Conservation (phyloP, 225 moss, liverwort and hornwort species). For the Thuidium tamariscinum region DNA sequence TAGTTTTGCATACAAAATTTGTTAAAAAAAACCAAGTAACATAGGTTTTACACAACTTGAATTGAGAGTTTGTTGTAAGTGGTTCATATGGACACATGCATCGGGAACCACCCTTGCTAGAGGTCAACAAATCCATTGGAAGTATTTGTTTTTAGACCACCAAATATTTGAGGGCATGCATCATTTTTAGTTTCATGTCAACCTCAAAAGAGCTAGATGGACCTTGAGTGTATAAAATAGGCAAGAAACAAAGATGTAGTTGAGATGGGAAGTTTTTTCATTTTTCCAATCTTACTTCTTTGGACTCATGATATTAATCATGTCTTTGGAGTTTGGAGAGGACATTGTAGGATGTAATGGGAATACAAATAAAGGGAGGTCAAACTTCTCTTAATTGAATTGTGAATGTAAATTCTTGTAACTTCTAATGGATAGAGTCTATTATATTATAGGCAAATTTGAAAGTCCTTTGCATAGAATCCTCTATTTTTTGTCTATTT, state of each 20-base stretch:
- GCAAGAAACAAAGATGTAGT: background rate
- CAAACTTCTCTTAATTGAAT: background rate
- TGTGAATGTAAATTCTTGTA: background rate
- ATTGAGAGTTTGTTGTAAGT: background rate
- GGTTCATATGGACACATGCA: background rate
- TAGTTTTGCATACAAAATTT: background rate
- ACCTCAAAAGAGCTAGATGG: background rate
- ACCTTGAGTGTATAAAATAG: background rate
- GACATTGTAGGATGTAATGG: background rate
- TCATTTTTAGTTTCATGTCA: background rate
- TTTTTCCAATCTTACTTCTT: background rate
- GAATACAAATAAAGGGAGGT: too few relatives aligned
- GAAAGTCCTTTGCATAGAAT: too few relatives aligned
- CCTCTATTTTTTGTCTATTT: background rate
- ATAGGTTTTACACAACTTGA: background rate
- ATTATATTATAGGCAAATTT: accelerated
- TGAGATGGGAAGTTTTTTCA: background rate
- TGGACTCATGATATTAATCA: background rate
- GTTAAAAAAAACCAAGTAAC: background rate
- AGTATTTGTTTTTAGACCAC: background rate
- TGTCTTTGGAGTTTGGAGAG: accelerated
- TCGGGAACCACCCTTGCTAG: background rate
- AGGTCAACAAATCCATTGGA: background rate
- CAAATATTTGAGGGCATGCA: background rate
- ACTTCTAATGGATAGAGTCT: accelerated